Evolutionary conservation across 2,329 filamentous ascomycete genomes (phyloP).

Genomic region (Botryotinia convoluta): DNA sequence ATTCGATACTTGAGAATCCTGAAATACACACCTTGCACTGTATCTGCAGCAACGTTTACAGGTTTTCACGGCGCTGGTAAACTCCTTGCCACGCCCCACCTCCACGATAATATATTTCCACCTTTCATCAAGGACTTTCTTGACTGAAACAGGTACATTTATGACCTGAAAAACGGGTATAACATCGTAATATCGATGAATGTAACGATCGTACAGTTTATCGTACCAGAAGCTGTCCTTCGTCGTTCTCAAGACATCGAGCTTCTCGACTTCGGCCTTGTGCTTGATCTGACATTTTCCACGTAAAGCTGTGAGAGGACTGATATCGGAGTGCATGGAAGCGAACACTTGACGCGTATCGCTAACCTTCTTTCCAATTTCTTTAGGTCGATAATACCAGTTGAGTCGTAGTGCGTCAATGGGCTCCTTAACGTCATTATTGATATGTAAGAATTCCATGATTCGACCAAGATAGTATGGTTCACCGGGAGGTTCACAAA

Average conservation of each 20-base stretch:
- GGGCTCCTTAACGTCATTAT: conserved; percentile 68
- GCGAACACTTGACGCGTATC: conserved; percentile 91
- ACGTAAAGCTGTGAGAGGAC: conserved; percentile 85
- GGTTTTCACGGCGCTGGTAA: conserved; percentile 91
- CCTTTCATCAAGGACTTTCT: conserved; percentile 90
- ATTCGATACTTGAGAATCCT: neutral
- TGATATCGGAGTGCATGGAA: conserved; percentile 98
- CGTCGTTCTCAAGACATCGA: conserved; percentile 80
- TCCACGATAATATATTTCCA: conserved; percentile 97
- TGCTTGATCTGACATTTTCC: conserved; percentile 92
- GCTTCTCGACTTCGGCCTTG: conserved; percentile 76
- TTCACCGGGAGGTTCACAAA: conserved; percentile 95
- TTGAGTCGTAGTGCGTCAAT: conserved; percentile 91
- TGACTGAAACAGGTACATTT: conserved; percentile 93
- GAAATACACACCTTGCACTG: conserved; percentile 76
- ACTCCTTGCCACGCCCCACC: conserved; percentile 87
- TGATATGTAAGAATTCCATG: conserved; percentile 91
- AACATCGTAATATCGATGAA: conserved; percentile 95
- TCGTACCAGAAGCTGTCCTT: conserved; percentile 95
- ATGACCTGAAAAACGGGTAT: conserved; percentile 90
- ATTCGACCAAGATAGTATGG: conserved; percentile 97
- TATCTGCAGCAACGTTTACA: conserved; percentile 92
- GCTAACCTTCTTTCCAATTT: conserved; percentile 87
- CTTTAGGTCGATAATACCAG: conserved; percentile 96
- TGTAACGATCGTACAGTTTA: conserved; percentile 96